phyloP scores from a whole-genome alignment of 257 asterid genomes.

The Lycium ferocissimum region DNA sequence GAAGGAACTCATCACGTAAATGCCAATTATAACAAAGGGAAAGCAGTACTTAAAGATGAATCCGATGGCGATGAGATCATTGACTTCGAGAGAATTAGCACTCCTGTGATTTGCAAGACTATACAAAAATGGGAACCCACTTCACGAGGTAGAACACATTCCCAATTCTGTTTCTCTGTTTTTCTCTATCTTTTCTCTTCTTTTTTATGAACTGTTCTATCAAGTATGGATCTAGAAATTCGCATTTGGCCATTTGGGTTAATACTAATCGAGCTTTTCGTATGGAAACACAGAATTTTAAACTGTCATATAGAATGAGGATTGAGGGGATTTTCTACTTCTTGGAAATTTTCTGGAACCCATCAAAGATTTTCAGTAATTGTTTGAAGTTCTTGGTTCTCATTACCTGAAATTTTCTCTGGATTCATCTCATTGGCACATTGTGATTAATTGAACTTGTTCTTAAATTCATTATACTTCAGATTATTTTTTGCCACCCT shows the following conservation, averaged over 20 bases:
- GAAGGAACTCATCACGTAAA: slow-evolving; percentile 42
- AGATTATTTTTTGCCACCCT: too few species aligned
- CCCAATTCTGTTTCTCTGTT: neutral
- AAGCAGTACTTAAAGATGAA: slow-evolving; percentile 23
- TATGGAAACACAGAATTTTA: neutral
- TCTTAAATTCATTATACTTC: neutral
- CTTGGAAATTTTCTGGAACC: neutral
- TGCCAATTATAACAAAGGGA: slow-evolving; percentile 30
- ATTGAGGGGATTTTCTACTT: neutral
- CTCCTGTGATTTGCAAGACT: slow-evolving; percentile 52
- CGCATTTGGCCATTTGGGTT: neutral
- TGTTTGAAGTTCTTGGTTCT: neutral
- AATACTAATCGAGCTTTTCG: neutral
- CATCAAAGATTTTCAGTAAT: neutral
- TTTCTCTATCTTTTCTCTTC: neutral
- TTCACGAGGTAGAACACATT: slow-evolving; percentile 45
- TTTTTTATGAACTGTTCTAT: too few species aligned
- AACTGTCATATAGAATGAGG: neutral
- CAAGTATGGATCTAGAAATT: neutral
- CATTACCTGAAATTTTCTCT: too few species aligned
- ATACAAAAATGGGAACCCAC: slow-evolving; percentile 46
- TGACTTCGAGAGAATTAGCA: slow-evolving; percentile 34
- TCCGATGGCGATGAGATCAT: neutral
- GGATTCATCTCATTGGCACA: neutral
- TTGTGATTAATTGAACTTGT: neutral